Evolutionary conservation across 345 rosid species (phyloP), one percentile per base, ranked within the genome.

Genomic region (Sisymbrium altissimum): DNA sequence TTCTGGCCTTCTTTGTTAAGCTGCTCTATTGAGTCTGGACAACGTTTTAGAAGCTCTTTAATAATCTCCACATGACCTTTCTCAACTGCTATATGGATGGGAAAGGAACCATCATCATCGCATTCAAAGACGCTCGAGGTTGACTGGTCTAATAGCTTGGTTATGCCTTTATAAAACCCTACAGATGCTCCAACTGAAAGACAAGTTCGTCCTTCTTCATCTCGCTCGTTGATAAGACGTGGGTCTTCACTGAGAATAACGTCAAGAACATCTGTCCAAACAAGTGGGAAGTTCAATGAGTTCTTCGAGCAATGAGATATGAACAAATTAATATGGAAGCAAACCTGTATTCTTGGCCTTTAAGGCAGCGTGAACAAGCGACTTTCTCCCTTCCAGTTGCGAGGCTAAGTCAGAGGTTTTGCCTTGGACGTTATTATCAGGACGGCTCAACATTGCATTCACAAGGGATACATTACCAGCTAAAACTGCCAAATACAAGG

Each of bases 181-280:
- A 43, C 1, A 0, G 15, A 27, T 52, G 65, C 70, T 21, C 48
- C 71, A 64, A 73, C 0, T 0, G 25, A 25, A 55, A 73, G 66
- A 19, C 71, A 66, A 1, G 78, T 65, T 18, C 33, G 9, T 29
- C 70, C 76, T 49, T 64, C 21, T 52, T 48, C 76, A 52, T 81
- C 81, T 69, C 4, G 18, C 14, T 32, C 41, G 0, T 52, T 0
- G 0, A 0, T 17, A 3, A 69, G 23, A 41, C 43, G 55, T 29
- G 41, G 73, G 2, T 12, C 1, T 55, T 55, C 1, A 0, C 7
- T 8, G 7, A 69, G 55, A 0, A 74, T 39, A 38, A 35, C n/a
- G 21, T 50, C 30, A 5, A 50, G 14, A 7, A 50, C 5, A 21
- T 21, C 55, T 50, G 30, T 3, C 3, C 25, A 23, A 23, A 23